These are phyloP conservation scores for Sporobolus alterniflorus DNA, from an alignment of 202 grass and related monocot genomes.

Conservation along the genomic window DNA sequence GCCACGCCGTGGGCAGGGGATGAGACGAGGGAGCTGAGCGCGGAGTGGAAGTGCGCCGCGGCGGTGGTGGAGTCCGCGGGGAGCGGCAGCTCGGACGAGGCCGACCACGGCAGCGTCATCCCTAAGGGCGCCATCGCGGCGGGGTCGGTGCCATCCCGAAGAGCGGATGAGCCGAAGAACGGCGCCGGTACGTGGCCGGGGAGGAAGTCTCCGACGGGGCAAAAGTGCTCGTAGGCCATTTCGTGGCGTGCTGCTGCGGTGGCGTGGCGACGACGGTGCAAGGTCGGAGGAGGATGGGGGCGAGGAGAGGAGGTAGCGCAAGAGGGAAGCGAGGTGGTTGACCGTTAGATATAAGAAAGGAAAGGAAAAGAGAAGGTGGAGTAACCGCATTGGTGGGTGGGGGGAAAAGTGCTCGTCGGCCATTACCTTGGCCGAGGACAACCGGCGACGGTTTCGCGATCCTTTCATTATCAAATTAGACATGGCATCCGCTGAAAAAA, in stretches of 20 bases:
- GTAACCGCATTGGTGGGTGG: slow-evolving; percentile 22
- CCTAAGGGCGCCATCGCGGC: slow-evolving; percentile 21
- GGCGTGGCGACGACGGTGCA: neutral
- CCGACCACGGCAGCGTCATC: neutral
- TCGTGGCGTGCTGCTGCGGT: neutral
- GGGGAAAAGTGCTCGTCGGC: too few species aligned
- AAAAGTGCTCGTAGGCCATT: slow-evolving; percentile 45
- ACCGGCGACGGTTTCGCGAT: too few species aligned
- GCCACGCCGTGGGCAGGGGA: slow-evolving; percentile 41
- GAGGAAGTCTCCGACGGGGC: slow-evolving; percentile 11
- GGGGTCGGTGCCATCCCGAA: too few species aligned
- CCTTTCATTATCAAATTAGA: too few species aligned
- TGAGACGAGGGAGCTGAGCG: slow-evolving; percentile 74
- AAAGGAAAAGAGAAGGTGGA: neutral
- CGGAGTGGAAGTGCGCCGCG: slow-evolving; percentile 64
- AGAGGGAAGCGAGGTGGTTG: slow-evolving; percentile 32
- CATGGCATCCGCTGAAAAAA: too few species aligned
- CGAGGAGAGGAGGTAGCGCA: neutral
- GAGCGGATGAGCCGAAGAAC: neutral
- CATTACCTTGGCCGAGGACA: too few species aligned
- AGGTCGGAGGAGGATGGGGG: neutral
- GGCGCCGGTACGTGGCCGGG: neutral
- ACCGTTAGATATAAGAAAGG: slow-evolving; percentile 49
- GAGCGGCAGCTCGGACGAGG: slow-evolving; percentile 6
- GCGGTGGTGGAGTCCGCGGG: neutral